These are phyloP conservation scores for Mucor lusitanicus DNA, from an alignment of 371 early-diverging fungal species.

Conservation along the genomic window DNA sequence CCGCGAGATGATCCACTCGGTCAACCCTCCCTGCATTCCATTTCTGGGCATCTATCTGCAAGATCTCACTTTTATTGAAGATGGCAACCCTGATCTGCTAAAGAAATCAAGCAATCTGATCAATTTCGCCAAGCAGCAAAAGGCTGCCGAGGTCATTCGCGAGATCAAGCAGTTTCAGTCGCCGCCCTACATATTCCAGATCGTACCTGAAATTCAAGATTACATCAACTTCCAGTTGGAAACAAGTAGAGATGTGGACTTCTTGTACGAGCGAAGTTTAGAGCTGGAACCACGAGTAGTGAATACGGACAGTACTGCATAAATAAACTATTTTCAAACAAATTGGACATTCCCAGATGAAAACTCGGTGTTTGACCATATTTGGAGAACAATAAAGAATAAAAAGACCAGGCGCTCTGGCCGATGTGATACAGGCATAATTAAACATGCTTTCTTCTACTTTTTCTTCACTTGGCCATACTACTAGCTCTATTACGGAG, in stretches of 20 bases:
- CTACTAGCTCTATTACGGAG: not conserved
- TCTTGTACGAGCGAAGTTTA: slow-evolving; percentile 69
- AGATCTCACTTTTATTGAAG: slow-evolving; percentile 93
- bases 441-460: not conserved
- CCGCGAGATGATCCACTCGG: slow-evolving; percentile 82
- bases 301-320: slow-evolving; percentile 5
- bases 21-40: slow-evolving; percentile 91
- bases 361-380: slow-evolving; percentile 15
- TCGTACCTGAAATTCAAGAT: slow-evolving; percentile 79
- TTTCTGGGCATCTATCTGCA: slow-evolving; percentile 89
- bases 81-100: slow-evolving; percentile 85
- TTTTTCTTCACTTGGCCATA: not conserved
- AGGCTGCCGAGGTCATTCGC: slow-evolving; percentile 88
- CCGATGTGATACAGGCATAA: not conserved
- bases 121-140: slow-evolving; percentile 91
- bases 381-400: slow-evolving; percentile 4
- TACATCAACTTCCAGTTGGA: slow-evolving; percentile 70
- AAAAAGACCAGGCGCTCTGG: not conserved
- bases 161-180: slow-evolving; percentile 93
- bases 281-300: slow-evolving; percentile 64
- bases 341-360: not conserved
- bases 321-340: not conserved
- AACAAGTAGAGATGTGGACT: slow-evolving; percentile 64
- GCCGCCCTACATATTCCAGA: slow-evolving; percentile 75
- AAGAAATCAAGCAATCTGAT: slow-evolving; percentile 64